phyloP scores from a whole-genome alignment of 352 stramenopile species.

The Phytophthora brassicae region DNA sequence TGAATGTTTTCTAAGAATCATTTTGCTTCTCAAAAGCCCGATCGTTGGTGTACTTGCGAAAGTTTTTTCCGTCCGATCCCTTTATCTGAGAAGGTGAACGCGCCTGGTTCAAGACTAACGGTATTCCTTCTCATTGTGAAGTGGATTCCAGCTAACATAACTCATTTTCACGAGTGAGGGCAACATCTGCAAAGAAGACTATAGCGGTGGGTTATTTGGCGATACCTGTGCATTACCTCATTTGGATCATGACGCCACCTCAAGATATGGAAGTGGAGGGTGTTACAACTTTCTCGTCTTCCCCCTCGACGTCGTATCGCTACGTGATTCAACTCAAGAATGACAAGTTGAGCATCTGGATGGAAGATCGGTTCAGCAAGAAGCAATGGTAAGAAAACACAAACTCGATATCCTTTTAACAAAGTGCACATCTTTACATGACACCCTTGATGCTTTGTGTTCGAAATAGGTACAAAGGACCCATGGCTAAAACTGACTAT shows the following conservation, averaged over 20 bases:
- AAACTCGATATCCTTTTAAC: too few species aligned
- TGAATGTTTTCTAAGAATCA: too few species aligned
- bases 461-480: background rate
- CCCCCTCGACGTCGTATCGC: background rate
- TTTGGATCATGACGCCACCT: background rate
- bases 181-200: background rate
- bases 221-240: background rate
- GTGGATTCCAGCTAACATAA: background rate
- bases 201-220: background rate
- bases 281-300: conserved; percentile 3
- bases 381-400: conserved; percentile 8
- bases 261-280: conserved; percentile 1
- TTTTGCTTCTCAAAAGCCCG: too few species aligned
- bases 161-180: background rate
- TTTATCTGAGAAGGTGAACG: too few species aligned
- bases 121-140: background rate
- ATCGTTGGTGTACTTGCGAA: too few species aligned
- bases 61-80: too few species aligned
- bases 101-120: background rate
- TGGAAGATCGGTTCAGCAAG: background rate
- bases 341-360: conserved; percentile 10
- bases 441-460: too few species aligned
- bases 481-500: conserved; percentile 1
- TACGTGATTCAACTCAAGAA: conserved; percentile 10
- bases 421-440: too few species aligned